A percentile compares a stretch with the other conserved stretches of the same genome.
Evolutionary conservation across 108 stramenopile species (phyloP).

Genomic region (Hondaea fermentalgiana): DNA sequence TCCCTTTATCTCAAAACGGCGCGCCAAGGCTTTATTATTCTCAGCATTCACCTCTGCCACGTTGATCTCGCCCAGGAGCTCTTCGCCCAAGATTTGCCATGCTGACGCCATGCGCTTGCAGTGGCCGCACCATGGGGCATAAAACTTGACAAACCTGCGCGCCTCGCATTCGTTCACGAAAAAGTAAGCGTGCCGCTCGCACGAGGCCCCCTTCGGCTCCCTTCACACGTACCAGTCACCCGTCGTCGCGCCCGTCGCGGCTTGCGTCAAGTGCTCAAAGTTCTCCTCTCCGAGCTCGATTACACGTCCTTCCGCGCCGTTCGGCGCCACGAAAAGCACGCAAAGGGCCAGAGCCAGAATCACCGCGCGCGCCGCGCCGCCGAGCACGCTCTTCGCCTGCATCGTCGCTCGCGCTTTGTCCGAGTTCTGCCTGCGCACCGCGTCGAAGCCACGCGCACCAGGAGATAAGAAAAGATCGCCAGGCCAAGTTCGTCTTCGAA

Average conservation of each 20-base stretch:
- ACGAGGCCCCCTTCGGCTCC: too few relatives aligned
- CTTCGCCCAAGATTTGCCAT: background rate
- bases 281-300: constrained; percentile 13
- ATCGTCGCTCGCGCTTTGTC: too few relatives aligned
- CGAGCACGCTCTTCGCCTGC: too few relatives aligned
- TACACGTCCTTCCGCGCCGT: background rate
- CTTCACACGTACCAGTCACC: constrained; percentile 29
- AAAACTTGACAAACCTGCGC: background rate
- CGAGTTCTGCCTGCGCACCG: too few relatives aligned
- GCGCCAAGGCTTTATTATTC: background rate
- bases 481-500: too few relatives aligned
- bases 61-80: background rate
- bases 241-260: constrained; percentile 35
- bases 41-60: background rate
- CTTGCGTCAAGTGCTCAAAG: constrained; percentile 39
- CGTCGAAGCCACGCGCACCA: too few relatives aligned
- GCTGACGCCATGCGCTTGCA: background rate
- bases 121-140: background rate
- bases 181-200: too few relatives aligned
- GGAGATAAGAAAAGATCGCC: too few relatives aligned
- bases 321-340: background rate
- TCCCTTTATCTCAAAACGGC: background rate
- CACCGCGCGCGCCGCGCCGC: too few relatives aligned
- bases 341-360: too few relatives aligned
- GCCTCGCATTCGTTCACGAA: too few relatives aligned